phyloP scores from a whole-genome alignment of 225 moss, liverwort and hornwort species.

The Climacium dendroides region DNA sequence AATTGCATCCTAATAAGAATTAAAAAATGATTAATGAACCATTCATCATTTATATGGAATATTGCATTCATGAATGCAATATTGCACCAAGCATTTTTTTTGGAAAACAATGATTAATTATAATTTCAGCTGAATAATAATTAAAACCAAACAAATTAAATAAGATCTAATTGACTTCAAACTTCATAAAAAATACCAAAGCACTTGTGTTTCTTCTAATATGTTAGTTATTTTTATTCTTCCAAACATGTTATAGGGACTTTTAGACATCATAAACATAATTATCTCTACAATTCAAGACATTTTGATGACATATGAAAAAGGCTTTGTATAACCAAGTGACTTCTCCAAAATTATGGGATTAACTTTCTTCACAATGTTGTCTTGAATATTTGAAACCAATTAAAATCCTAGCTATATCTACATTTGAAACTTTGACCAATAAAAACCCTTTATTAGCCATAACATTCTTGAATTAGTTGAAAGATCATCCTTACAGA shows the following conservation, averaged over 20 bases:
- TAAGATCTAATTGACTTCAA: background rate
- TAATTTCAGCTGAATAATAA: background rate
- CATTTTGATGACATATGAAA: background rate
- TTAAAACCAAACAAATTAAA: background rate
- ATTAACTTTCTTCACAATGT: background rate
- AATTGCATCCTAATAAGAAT: background rate
- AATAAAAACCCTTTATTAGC: background rate
- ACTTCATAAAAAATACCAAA: too few species aligned
- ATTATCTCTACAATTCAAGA: background rate
- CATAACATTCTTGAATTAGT: background rate
- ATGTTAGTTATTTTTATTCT: too few species aligned
- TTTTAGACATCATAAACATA: background rate
- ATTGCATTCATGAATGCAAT: background rate
- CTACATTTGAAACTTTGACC: background rate
- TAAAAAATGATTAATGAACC: background rate
- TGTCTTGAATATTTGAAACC: background rate
- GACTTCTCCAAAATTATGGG: background rate
- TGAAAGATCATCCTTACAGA: background rate
- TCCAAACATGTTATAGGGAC: accelerated
- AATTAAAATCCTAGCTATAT: background rate
- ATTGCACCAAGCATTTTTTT: background rate
- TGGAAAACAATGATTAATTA: too few species aligned
- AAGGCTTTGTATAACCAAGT: background rate
- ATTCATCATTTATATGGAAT: background rate
- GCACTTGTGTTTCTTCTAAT: too few species aligned